phyloP scores from a whole-genome alignment of 768 basidiomycete species.

The Auriscalpium orientale region DNA sequence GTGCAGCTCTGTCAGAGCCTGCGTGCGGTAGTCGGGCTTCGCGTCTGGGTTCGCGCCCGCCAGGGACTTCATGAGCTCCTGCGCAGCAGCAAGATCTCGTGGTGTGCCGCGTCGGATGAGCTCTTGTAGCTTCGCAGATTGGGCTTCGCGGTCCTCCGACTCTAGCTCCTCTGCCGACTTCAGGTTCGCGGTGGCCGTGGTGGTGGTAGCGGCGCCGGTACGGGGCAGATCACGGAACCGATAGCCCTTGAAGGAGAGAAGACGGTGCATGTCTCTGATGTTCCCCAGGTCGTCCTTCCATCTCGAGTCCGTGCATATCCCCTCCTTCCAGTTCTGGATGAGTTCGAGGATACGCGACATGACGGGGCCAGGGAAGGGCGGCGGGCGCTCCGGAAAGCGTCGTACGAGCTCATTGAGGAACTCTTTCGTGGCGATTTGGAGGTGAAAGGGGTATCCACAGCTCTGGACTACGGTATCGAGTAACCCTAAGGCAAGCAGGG shows the following conservation, averaged over 20 bases:
- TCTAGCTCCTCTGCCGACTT: constrained; percentile 96
- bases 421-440: constrained; percentile 95
- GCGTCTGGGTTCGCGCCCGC: constrained; percentile 94
- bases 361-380: constrained; percentile 88
- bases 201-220: constrained; percentile 26
- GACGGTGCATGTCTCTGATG: constrained; percentile 94
- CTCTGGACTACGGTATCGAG: constrained; percentile 90
- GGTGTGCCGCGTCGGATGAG: constrained; percentile 94
- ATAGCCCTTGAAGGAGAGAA: constrained; percentile 90
- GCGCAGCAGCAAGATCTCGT: constrained; percentile 88
- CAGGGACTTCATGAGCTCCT: constrained; percentile 94
- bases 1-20: constrained; percentile 83
- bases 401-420: constrained; percentile 98
- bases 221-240: constrained; percentile 53
- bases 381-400: constrained; percentile 95
- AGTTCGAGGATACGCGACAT: constrained; percentile 93
- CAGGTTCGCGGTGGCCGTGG: constrained; percentile 57
- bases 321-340: constrained; percentile 92
- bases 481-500: constrained; percentile 76
- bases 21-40: constrained; percentile 88
- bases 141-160: constrained; percentile 89
- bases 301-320: constrained; percentile 79
- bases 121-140: constrained; percentile 97
- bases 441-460: constrained; percentile 95
- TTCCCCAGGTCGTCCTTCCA: constrained; percentile 97